A percentile compares a stretch with the other conserved stretches of the same genome.
Conservation (phyloP, 805 yeast genomes). For the Brettanomyces naardenensis region DNA sequence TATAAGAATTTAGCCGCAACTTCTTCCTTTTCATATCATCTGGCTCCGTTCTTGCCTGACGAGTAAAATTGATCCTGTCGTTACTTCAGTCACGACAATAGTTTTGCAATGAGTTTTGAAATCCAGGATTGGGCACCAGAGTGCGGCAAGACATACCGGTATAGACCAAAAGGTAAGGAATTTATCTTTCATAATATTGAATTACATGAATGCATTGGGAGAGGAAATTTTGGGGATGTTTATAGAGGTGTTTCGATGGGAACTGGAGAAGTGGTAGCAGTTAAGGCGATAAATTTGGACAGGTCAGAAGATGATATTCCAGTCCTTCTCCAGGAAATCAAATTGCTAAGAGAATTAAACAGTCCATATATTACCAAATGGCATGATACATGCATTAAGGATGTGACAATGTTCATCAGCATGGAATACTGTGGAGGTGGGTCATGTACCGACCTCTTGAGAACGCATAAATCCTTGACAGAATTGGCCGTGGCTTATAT, state of each 20-base stretch:
- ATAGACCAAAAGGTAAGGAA: constrained; percentile 1
- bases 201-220: constrained; percentile 57
- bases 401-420: constrained; percentile 72
- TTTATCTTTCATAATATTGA: constrained; percentile 8
- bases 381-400: constrained; percentile 54
- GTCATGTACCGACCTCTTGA: constrained; percentile 71
- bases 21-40: too few relatives aligned
- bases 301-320: constrained; percentile 69
- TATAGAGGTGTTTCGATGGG: constrained; percentile 42
- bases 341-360: constrained; percentile 56
- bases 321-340: constrained; percentile 68
- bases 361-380: constrained; percentile 64
- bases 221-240: constrained; percentile 85
- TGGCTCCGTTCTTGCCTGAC: too few relatives aligned
- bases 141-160: background rate
- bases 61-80: too few relatives aligned
- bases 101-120: background rate
- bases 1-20: too few relatives aligned
- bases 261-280: constrained; percentile 52
- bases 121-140: background rate
- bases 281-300: constrained; percentile 82
- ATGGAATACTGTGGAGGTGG: constrained; percentile 98
- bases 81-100: background rate
- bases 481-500: constrained; percentile 60
- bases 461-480: constrained; percentile 40